Evolutionary conservation across 2,329 filamentous ascomycete species (phyloP), one percentile per base, ranked within the genome.

Genomic region (Grosmannia serpens): DNA sequence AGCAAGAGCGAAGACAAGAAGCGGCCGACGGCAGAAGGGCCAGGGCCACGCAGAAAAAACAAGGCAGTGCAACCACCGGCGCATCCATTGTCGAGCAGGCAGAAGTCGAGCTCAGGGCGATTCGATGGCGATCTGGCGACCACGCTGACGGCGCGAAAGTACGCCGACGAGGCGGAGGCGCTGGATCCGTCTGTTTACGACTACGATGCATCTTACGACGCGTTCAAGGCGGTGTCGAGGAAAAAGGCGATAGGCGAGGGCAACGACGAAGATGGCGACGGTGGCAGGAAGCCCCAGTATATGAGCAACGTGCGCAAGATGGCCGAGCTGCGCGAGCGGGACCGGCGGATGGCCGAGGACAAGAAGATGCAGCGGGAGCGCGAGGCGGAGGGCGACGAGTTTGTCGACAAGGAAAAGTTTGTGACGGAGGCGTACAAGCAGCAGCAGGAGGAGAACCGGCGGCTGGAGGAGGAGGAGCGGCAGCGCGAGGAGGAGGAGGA

Each of bases 191-290:
- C 83, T 54, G 85, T 94, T 64, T 94, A 91, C 75, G 89, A 94
- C 72, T 95, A 94, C 73, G 89, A 95, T 69, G 81, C 80, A 1
- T 87, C 89, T 26, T 91, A 90, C 73, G 88, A 92, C 65, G 87
- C 86, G 1, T 76, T 92, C 47, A 86, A 89, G 63, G 80, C 82
- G 64, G 79, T 79, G 60, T 73, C 73, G 2, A 76, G 76, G 4
- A 71, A 75, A 52, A 72, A 74, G 33, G 75, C 75, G 4, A 71
- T 73, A 13, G 75, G 74, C 5, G 77, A 77, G 8, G 74, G 75
- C 53, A 75, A 76, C 51, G 75, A 75, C 57, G 78, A 79, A 56
- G 79, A 80, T 4, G 71, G 75, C 2, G 81, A 86, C 66, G 78
- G 79, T 58, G 79, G 81, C 4, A 77, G 83, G 47, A 84, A 83